Evolutionary conservation across 179 eudicot genomes (phyloP), one percentile per base, ranked within the genome.

Genomic region (Vitellaria paradoxa): DNA sequence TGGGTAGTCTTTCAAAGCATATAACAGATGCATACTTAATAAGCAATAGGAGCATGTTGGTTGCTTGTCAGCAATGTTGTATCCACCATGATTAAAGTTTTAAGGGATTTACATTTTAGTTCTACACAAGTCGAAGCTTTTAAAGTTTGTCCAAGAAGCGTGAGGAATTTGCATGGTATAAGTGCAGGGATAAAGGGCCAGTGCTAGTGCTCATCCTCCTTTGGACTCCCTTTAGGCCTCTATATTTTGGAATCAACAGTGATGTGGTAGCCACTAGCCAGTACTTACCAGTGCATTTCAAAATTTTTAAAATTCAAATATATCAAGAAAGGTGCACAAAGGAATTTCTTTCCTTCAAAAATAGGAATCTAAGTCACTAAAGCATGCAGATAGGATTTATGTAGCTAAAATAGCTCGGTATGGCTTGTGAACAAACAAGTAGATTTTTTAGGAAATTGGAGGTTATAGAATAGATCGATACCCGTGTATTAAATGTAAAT

Each of bases 401-500:
- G 23, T 26, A 18, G 46, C 75, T 72, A 37, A 62, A 52, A 53
- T 14, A 52, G 50, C 47, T 17, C 42, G 12, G 46, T 18, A 17
- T 56, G 11, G 53, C 74, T 26, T 0, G 46, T 72, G n/a, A 59
- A 42, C 42, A 26, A n/a, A 75, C 20, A 7, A 0, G 13, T 26
- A 63, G 55, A 24, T 23, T 75, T 62, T 49, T 0, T 12, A 64
- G 7, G 23, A 46, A 49, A 49, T 5, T 24, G 23, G 6, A 3
- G 24, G 76, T 20, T 7, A 53, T 14, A 45, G 75, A 24, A 37
- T 21, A 72, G 30, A 69, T 13, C 55, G 42, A 63, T 91, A 93
- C 99, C 98, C 91, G 88, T 70, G 87, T 87, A 50, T 68, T 83
- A 74, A 95, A 95, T 61, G 92, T 84, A 84, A 93, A 95, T 5